Conservation (phyloP, 305 asterid species). For the Plantago coronopus region DNA sequence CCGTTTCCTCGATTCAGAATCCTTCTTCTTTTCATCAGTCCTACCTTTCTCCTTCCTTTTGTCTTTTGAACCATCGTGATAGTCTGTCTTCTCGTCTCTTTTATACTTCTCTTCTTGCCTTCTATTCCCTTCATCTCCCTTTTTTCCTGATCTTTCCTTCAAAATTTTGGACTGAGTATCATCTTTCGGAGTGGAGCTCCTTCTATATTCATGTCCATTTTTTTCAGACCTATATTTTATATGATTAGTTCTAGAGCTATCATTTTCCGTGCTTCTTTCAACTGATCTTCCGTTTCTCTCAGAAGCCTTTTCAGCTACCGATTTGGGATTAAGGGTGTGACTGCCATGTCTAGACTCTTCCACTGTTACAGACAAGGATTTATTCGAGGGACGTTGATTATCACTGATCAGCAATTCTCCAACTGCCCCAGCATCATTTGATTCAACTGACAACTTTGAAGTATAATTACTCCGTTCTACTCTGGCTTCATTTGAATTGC, state of each 20-base stretch:
- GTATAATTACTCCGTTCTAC: constrained; percentile 26
- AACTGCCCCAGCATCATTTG: constrained; percentile 29
- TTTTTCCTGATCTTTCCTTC: constrained; percentile 46
- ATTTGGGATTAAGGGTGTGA: constrained; percentile 28
- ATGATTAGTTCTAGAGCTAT: constrained; percentile 32
- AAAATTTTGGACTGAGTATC: constrained; percentile 37
- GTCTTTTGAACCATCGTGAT: constrained; percentile 52
- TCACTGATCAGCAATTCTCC: constrained; percentile 27
- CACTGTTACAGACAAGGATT: constrained; percentile 31
- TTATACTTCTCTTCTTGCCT: constrained; percentile 50
- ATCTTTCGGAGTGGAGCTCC: constrained; percentile 36
- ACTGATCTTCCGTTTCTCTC: constrained; percentile 42
- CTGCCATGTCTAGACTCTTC: constrained; percentile 29
- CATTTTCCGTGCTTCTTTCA: constrained; percentile 34
- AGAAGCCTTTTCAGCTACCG: constrained; percentile 28
- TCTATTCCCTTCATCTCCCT: constrained; percentile 47
- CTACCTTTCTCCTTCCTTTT: constrained; percentile 55
- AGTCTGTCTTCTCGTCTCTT: constrained; percentile 42
- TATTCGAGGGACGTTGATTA: constrained; percentile 34
- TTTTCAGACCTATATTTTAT: constrained; percentile 41
- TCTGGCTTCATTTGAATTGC: constrained; percentile 37
- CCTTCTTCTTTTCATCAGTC: constrained; percentile 51
- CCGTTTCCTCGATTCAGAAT: constrained; percentile 60
- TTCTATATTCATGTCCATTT: constrained; percentile 43
- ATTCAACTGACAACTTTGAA: constrained; percentile 28